Base-by-base conservation (phyloP, 768 basidiomycete species). In the Filobasidium floriforme region DNA sequence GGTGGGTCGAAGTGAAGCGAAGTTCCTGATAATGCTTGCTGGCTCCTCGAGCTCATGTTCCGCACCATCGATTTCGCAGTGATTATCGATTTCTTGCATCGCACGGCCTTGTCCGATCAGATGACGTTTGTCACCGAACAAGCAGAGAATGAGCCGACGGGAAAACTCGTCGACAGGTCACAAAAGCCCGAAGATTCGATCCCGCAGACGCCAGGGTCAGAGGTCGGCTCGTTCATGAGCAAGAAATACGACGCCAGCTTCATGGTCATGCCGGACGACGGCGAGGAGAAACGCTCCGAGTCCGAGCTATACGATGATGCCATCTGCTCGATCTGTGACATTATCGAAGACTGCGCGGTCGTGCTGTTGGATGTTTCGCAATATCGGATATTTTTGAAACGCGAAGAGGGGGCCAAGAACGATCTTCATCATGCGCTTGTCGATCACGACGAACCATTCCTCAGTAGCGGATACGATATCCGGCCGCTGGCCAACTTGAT, bases 311-410 rank as follows among this genome's bases (percentile, higher is more conserved):
- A 37, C 15, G 22, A 46, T 52, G 51, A 77, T 57, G 72, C 72
- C 0, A 73, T 73, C 7, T 49, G 62, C 1, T 73, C 76, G 0
- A 60, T 77, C 1, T 65, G 72, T 1, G 59, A 55, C 1, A 65
- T 77, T 1, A 61, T 77, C 12, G 68, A 67, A 5, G 74, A 73
- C 5, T 72, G 74, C 52, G 69, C 72, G 0, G 69, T 77, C 1
- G 71, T 66, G 18, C 67, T 75, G 1, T 61, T 77, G 22, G 66
- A 71, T 26, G 60, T 74, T 49, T 72, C 72, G n/a, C 71, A 75
- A 24, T 77, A 71, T 41, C 70, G 74, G 22, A 63, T 77, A 9
- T 77, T 67, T 60, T 71, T 75, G 6, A 62, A 44, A 41, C 66
- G 62, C 28, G 18, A 29, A 24, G 60, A 40, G 24, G 52, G 29